Evolutionary conservation across 495 filamentous ascomycete genomes (phyloP).

Genomic region (Aspergillus bertholletiae): DNA sequence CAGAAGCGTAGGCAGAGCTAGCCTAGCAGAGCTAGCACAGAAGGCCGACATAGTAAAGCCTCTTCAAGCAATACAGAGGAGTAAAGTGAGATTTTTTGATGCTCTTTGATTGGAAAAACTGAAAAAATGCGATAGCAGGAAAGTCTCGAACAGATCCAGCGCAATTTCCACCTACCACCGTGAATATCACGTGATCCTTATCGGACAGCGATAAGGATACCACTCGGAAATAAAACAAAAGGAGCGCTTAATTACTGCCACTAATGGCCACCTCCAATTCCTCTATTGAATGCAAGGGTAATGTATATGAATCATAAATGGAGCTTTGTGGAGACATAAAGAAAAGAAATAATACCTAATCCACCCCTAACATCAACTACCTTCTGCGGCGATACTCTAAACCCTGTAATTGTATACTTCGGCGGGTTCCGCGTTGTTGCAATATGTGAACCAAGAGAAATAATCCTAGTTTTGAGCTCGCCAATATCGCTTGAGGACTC

Average conservation of each 20-base stretch:
- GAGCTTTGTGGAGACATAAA: no score
- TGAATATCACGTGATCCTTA: background rate
- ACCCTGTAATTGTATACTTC: background rate
- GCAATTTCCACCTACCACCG: no score
- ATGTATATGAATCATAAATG: no score
- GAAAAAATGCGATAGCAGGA: background rate
- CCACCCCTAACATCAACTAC: background rate
- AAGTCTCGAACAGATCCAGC: background rate
- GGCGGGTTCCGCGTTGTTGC: no score
- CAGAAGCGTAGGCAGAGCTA: slow-evolving; percentile 22
- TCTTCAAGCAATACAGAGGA: background rate
- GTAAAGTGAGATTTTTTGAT: background rate
- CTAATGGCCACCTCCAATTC: background rate
- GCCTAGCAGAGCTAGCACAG: slow-evolving; percentile 21
- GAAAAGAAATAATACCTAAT: background rate
- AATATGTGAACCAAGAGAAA: no score
- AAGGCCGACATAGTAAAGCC: slow-evolving; percentile 14
- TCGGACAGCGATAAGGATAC: background rate
- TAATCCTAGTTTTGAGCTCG: no score
- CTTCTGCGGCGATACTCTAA: background rate
- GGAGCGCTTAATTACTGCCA: no score
- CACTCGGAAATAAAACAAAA: no score
- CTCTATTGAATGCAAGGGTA: background rate
- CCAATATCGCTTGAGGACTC: no score
- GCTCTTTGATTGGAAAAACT: background rate